Evolutionary conservation across 1,139 yeast genomes (phyloP), one percentile per base, ranked within the genome.

Genomic region (Yamadazyma conglobata): DNA sequence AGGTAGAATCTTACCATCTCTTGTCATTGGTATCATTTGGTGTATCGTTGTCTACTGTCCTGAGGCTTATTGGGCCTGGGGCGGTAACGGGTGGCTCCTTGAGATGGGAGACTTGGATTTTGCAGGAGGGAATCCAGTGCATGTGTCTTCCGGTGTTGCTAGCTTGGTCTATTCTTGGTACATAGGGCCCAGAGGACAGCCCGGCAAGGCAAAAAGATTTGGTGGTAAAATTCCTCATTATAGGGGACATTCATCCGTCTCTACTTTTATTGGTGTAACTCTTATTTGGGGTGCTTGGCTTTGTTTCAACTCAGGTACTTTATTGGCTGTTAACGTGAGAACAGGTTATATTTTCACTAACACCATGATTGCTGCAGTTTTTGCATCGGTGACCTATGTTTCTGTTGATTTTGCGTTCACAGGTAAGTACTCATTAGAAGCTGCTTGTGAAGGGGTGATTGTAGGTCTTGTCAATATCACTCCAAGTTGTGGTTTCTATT

Each of bases 71-170:
- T 91, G 97, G 97, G 85, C 94, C 14, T 91, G 97, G 97, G 89
- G 88, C 56, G 76, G 79, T 19, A 74, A 74, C 35, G 98, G 97
- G 27, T 91, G 97, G 97, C 70, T 89, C 43, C 74, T 70, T 31
- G 64, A 59, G 24, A 68, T 89, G 32, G 97, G 97, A 40, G 82
- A 87, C 19, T 73, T 87, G 38, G 98, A 91, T 62, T 91, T 86
- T 56, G 97, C 97, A 22, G 98, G 98, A 49, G 97, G 98, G 52
- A 95, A 96, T 39, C 96, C 97, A 40, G 97, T 91, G 38, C 98
- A 91, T 65, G 86, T 86, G 62, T 67, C 87, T 47, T 84, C 95
- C 19, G 98, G 97, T 46, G 85, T 83, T 46, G 94, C 95, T 48
- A 96, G 96, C 19, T 70, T 91, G 42, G 91, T 95, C 30, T 88